phyloP scores from a whole-genome alignment of 2,329 filamentous ascomycete genomes.

The Helotiales sp. region DNA sequence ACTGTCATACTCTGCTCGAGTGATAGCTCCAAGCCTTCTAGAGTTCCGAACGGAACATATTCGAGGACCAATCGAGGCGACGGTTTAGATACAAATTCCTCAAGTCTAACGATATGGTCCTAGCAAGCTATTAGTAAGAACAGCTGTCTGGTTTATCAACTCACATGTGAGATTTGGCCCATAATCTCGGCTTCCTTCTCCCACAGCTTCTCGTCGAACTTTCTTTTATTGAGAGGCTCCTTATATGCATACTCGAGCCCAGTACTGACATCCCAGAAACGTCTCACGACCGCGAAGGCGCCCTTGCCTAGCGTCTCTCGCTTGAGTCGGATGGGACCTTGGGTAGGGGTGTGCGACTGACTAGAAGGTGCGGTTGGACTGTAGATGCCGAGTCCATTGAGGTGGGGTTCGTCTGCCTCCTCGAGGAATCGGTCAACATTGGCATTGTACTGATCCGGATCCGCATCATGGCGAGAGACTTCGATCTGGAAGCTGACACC shows the following conservation, averaged over 20 bases:
- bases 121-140: no score
- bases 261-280: conserved; percentile 29
- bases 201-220: conserved; percentile 23
- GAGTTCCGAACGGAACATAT: conserved; percentile 29
- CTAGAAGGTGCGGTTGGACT: conserved; percentile 17
- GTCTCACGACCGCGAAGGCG: conserved; percentile 22
- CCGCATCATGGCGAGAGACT: no score
- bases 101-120: conserved; percentile 22
- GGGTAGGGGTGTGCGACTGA: conserved; percentile 10
- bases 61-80: conserved; percentile 26
- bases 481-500: no score
- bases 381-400: no score
- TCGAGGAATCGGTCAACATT: conserved; percentile 25
- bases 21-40: conserved; percentile 19
- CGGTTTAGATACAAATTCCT: conserved; percentile 5
- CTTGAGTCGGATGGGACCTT: conserved; percentile 17
- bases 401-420: no score
- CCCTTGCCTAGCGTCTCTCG: conserved; percentile 20
- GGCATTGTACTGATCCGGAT: no score
- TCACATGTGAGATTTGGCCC: conserved; percentile 33
- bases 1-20: conserved; percentile 11
- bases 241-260: conserved; percentile 33
- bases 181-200: conserved; percentile 36
- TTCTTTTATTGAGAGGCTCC: conserved; percentile 23
- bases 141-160: no score